Evolutionary conservation across 305 asterid species (phyloP), one percentile per base, ranked within the genome.

Genomic region (Fraxinus nigra): DNA sequence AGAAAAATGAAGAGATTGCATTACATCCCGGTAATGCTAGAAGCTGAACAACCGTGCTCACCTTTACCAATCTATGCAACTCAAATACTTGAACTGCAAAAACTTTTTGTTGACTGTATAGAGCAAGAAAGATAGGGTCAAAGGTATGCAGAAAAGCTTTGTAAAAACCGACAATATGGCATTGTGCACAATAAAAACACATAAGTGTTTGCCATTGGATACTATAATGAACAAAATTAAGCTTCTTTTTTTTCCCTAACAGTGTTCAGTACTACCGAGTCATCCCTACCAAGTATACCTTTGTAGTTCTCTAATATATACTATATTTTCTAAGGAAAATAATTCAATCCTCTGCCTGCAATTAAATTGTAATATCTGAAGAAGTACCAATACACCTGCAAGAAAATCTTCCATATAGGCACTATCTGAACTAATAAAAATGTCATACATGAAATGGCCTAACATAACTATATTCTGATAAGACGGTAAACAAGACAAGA

Each of bases 61-160:
- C 99, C 99, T 92, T 88, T 37, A 95, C 79, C 80, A 95, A 83
- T 90, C 94, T 87, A 84, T 95, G 98, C 97, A 95, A 86, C 91
- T 95, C 99, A 34, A 95, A 95, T 37, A 94, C 90, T 94, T 95
- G 99, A 88, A 91, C 92, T 20, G 98, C 97, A 86, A 95, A 95
- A 78, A 87, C 91, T 85, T 97, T 87, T 88, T 94, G 98, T 82
- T 94, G 99, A 83, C 99, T 95, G 94, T 81, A 84, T 72, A 67
- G 30, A 20, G 33, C 28, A 79, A 63, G 59, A 81, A 48, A 32
- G 28, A 79, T 5, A 46, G 79, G 18, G 83, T 87, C 82, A 87
- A 51, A 78, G 26, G 51, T 72, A 59, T 13, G 30, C 16, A 32
- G 51, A 59, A 73, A 35, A 54, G 28, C 83, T 34, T 46, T 54